These are phyloP conservation scores for Bruguiera sexangula DNA, from an alignment of 345 rosid genomes.

Conservation along the genomic window DNA sequence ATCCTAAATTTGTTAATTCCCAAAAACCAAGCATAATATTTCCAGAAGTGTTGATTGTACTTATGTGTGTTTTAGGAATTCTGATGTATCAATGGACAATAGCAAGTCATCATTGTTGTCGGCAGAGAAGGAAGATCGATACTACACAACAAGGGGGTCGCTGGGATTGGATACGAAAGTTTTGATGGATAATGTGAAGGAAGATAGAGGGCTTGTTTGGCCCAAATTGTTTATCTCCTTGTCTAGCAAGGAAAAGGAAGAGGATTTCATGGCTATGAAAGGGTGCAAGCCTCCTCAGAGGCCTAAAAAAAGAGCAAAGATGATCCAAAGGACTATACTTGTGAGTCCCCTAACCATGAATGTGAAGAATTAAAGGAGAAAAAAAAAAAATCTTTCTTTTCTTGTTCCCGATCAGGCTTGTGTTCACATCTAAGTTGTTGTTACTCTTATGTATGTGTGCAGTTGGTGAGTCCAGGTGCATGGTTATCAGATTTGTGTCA, in stretches of 20 bases:
- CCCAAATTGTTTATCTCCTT: constrained; percentile 67
- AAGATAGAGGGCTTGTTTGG: constrained; percentile 63
- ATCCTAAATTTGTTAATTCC: not conserved
- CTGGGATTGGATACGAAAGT: constrained; percentile 66
- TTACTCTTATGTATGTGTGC: constrained; percentile 16
- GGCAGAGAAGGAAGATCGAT: constrained; percentile 78
- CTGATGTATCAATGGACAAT: constrained; percentile 44
- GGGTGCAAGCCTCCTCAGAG: constrained; percentile 91
- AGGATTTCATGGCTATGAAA: constrained; percentile 94
- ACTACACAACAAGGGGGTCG: constrained; percentile 79
- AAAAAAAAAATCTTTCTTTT: too few relatives aligned
- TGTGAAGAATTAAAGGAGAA: too few relatives aligned
- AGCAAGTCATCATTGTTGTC: constrained; percentile 49
- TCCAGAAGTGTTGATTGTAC: not conserved
- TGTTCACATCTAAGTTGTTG: not conserved
- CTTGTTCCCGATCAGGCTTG: not conserved
- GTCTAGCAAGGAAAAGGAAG: constrained; percentile 92
- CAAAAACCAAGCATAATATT: not conserved
- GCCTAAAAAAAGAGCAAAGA: constrained; percentile 88
- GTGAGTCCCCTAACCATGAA: constrained; percentile 32
- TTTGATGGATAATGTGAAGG: constrained; percentile 53
- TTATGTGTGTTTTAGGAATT: constrained; percentile 38
- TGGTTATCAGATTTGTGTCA: constrained; percentile 82
- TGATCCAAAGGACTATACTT: constrained; percentile 76
- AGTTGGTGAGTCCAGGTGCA: constrained; percentile 87